Percentiles rank a stretch among this genome's conserved stretches.
phyloP scores from a whole-genome alignment of 805 yeast genomes.

The Blastobotrys muscicola region DNA sequence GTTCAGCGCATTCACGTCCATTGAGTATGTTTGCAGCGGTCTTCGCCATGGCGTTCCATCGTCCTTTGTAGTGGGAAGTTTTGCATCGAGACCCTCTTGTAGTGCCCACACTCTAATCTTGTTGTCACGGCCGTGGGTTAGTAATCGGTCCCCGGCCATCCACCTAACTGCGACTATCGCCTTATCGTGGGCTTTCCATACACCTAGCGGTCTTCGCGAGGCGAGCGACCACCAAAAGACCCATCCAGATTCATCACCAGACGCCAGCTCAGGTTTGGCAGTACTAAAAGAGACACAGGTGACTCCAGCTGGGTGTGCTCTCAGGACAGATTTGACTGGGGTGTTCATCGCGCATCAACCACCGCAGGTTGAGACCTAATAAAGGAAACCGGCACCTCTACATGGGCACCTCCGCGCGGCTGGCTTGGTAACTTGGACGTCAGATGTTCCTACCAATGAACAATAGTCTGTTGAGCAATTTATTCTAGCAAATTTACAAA shows the following conservation, averaged over 20 bases:
- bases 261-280: constrained; percentile 33
- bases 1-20: constrained; percentile 67
- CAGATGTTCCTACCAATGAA: too few species aligned
- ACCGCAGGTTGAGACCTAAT: too few species aligned
- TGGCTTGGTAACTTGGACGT: too few species aligned
- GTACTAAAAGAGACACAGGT: constrained; percentile 24
- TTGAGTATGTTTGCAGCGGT: constrained; percentile 33
- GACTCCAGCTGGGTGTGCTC: constrained; percentile 29
- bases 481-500: too few species aligned
- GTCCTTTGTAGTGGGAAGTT: constrained; percentile 17
- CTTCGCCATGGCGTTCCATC: constrained; percentile 17
- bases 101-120: constrained; percentile 27
- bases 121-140: constrained; percentile 66
- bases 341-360: too few species aligned
- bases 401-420: too few species aligned
- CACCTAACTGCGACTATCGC: constrained; percentile 43
- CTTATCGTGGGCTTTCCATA: constrained; percentile 52
- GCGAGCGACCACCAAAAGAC: constrained; percentile 55
- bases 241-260: constrained; percentile 58
- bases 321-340: constrained; percentile 8
- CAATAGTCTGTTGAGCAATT: too few species aligned
- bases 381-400: too few species aligned
- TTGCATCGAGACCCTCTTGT: constrained; percentile 10
- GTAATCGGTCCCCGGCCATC: constrained; percentile 31
- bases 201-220: constrained; percentile 44